Evolutionary conservation across 768 basidiomycete species (phyloP).

Genomic region (Panus rudis): DNA sequence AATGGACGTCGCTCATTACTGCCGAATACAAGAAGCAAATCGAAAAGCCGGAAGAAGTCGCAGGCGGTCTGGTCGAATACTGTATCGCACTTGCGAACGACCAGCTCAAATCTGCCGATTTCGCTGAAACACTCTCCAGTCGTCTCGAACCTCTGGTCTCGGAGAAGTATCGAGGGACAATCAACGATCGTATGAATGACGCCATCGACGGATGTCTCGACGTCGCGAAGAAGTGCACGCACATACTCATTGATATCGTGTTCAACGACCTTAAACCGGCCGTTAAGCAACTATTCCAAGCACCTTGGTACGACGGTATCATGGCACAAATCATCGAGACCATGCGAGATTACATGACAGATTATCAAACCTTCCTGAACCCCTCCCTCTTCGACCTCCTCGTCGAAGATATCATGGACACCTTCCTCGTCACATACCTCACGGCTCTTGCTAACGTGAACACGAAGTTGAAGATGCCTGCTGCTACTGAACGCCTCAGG

Average conservation of each 20-base stretch:
- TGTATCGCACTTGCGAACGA: slow-evolving; percentile 96
- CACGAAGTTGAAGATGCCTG: slow-evolving; percentile 81
- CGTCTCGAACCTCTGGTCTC: slow-evolving; percentile 90
- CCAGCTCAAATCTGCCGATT: slow-evolving; percentile 94
- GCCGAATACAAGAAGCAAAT: slow-evolving; percentile 80
- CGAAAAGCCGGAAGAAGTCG: slow-evolving; percentile 83
- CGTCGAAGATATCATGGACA: slow-evolving; percentile 86
- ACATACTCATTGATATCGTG: slow-evolving; percentile 88
- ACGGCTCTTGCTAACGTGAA: slow-evolving; percentile 79
- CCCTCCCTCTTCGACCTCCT: slow-evolving; percentile 85
- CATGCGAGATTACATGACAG: slow-evolving; percentile 93
- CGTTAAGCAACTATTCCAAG: slow-evolving; percentile 76
- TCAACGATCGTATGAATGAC: slow-evolving; percentile 85
- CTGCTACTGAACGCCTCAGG: slow-evolving; percentile 75
- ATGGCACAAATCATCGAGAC: slow-evolving; percentile 90
- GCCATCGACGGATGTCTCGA: slow-evolving; percentile 98
- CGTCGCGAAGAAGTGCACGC: slow-evolving; percentile 95
- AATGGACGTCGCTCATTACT: slow-evolving; percentile 82
- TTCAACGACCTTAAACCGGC: slow-evolving; percentile 92
- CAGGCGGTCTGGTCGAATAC: slow-evolving; percentile 90
- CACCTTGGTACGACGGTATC: slow-evolving; percentile 85
- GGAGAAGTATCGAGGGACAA: slow-evolving; percentile 79
- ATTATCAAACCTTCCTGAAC: slow-evolving; percentile 89
- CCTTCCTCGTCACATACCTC: slow-evolving; percentile 86
- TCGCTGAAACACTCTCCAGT: slow-evolving; percentile 76